A percentile compares a stretch with the other conserved stretches of the same genome.
Conservation (phyloP, 2,329 filamentous ascomycete genomes). For the Emmonsia crescens region DNA sequence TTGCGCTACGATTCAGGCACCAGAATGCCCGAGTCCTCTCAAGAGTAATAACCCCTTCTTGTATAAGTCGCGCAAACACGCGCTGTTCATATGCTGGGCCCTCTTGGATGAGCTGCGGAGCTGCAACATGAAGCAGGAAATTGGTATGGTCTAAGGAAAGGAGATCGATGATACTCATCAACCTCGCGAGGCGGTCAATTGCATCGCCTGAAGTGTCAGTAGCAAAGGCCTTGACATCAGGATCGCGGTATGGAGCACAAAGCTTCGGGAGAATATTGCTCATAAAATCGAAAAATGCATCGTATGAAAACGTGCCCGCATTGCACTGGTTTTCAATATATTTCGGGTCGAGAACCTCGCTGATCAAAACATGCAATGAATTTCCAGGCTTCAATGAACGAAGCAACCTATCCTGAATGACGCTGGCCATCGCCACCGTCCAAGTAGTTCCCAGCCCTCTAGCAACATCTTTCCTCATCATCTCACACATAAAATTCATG, state of each 20-base stretch:
- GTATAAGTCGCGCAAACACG: slow-evolving; percentile 46
- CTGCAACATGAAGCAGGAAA: slow-evolving; percentile 51
- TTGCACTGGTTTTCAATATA: slow-evolving; percentile 48
- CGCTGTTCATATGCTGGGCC: slow-evolving; percentile 52
- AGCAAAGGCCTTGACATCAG: slow-evolving; percentile 45
- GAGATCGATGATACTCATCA: slow-evolving; percentile 53
- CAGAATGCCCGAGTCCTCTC: slow-evolving; percentile 47
- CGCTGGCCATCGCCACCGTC: slow-evolving; percentile 57
- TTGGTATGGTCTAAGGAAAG: slow-evolving; percentile 55
- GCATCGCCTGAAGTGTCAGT: slow-evolving; percentile 44
- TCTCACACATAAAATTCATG: slow-evolving; percentile 48
- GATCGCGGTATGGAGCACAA: slow-evolving; percentile 54
- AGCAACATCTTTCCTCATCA: slow-evolving; percentile 48
- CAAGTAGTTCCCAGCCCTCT: slow-evolving; percentile 45
- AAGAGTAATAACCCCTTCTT: slow-evolving; percentile 41
- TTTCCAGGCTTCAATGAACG: slow-evolving; percentile 50
- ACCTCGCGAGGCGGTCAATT: slow-evolving; percentile 51
- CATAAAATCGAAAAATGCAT: slow-evolving; percentile 54
- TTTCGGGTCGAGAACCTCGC: slow-evolving; percentile 49
- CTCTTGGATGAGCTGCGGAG: slow-evolving; percentile 50
- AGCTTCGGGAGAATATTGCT: slow-evolving; percentile 51
- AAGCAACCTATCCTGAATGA: slow-evolving; percentile 50
- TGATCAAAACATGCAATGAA: slow-evolving; percentile 50
- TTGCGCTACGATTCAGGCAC: slow-evolving; percentile 29
- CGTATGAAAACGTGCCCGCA: slow-evolving; percentile 52